Evolutionary conservation across 2,329 filamentous ascomycete genomes (phyloP).

Genomic region (Arthroderma sp.): DNA sequence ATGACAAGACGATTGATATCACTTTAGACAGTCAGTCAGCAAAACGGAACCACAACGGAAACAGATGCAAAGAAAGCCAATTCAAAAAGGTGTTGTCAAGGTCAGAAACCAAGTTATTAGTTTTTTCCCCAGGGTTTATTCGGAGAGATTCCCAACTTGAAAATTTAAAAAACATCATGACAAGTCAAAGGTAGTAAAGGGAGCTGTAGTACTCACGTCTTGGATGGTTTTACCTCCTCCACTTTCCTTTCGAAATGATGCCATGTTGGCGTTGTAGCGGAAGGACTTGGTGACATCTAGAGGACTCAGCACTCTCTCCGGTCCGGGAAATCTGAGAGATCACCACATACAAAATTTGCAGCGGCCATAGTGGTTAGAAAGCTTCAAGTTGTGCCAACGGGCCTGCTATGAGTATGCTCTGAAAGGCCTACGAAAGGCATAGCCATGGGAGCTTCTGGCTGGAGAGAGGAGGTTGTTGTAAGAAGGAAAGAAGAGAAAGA

Average conservation of each 20-base stretch:
- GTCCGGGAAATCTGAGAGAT: conserved; percentile 16
- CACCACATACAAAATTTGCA: conserved; percentile 30
- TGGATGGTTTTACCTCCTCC: conserved; percentile 72
- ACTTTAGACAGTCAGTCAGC: conserved; percentile 39
- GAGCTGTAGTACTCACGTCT: conserved; percentile 55
- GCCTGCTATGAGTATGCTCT: not conserved
- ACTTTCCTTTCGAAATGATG: conserved; percentile 69
- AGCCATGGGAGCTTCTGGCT: not conserved
- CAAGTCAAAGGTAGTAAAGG: conserved; percentile 14
- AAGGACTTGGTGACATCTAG: conserved; percentile 57
- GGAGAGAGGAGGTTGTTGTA: not conserved
- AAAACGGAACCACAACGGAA: not conserved
- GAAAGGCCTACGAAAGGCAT: not conserved
- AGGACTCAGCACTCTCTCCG: conserved; percentile 9
- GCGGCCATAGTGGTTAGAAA: conserved; percentile 23
- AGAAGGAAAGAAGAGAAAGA: not conserved
- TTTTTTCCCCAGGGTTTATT: conserved; percentile 81
- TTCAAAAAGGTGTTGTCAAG: conserved; percentile 14
- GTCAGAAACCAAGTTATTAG: conserved; percentile 67
- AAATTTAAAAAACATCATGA: conserved; percentile 65
- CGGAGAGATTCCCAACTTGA: conserved; percentile 99
- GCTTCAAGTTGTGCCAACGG: not conserved
- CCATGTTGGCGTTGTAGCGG: conserved; percentile 56
- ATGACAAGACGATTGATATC: conserved; percentile 92
- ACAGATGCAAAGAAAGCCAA: conserved; percentile 2